Base-by-base conservation (phyloP, 2,329 filamentous ascomycete species). In the Aspergillus oerlinghausenensis region DNA sequence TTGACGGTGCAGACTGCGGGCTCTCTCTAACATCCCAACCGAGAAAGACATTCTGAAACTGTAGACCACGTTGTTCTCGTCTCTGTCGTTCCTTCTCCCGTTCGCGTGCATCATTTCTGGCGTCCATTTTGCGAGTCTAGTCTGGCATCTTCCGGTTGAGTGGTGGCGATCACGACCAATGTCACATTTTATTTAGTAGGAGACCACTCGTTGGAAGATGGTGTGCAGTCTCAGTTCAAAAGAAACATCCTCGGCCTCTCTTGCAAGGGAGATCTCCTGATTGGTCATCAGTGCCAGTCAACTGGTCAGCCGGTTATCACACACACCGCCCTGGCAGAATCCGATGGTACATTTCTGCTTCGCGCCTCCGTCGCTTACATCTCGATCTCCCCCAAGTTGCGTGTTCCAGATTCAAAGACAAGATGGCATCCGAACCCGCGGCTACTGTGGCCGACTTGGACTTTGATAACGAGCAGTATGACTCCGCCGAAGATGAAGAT, bases 401-500 rank as follows among this genome's bases (percentile, higher is more conserved):
- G 56, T 55, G 28, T 52, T 57, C 9, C 19, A 23, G 3, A 5
- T 6, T 4, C 21, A 11, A 45, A 11, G 51, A 49, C 17, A 62
- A 56, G 23, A 67, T 67, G 65, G 48, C 64, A 28, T 29, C 57
- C 28, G 64, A 69, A 14, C 23, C 56, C 17, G 47, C 51, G 9
- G 43, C 52, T 8, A 50, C 56, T 17, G n/a, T 54, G 8, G 32
- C 52, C n/a, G 60, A 61, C 25, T 54, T 65, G 28, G 66, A 70
- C 4, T 51, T 70, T 2, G 67, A 72, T 14, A 65, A 73, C n/a
- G 73, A 75, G 35, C 60, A 58, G 1, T 75, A 75, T 42, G 65
- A 73, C 56, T 75, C 73, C 19, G 68, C 67, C 25, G 72, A 74
- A 54, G 73, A 75, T 60, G 70, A 73, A 60, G 73, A 73, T 56